Conservation (phyloP, 2,329 filamentous ascomycete species). For the Aspergillus eucalypticola region DNA sequence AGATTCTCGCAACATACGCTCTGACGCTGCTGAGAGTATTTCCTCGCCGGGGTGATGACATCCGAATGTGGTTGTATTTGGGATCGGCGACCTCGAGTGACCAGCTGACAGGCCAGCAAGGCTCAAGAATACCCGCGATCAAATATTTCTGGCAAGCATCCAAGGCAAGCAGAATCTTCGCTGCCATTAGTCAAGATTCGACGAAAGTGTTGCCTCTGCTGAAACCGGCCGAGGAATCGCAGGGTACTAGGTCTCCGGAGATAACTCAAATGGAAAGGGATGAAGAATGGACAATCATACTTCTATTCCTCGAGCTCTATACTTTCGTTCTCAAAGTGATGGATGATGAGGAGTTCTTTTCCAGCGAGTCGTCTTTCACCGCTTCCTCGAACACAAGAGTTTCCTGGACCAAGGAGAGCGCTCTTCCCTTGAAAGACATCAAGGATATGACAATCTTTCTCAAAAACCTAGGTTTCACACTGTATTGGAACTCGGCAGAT, state of each 20-base stretch:
- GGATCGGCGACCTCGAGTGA: conserved; percentile 58
- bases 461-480: conserved; percentile 84
- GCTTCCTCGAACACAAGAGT: conserved; percentile 52
- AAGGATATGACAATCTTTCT: conserved; percentile 76
- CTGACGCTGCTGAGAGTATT: conserved; percentile 84
- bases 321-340: conserved; percentile 89
- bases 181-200: conserved; percentile 58
- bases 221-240: conserved; percentile 49
- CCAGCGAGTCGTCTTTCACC: conserved; percentile 52
- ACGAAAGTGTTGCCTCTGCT: conserved; percentile 60
- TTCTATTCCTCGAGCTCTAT: conserved; percentile 92
- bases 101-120: conserved; percentile 32
- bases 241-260: conserved; percentile 22
- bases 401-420: conserved; percentile 61
- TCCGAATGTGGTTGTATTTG: conserved; percentile 90
- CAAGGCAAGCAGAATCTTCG: conserved; percentile 58
- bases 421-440: conserved; percentile 70
- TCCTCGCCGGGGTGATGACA: conserved; percentile 77
- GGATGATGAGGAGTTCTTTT: conserved; percentile 94
- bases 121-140: conserved; percentile 62
- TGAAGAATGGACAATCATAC: conserved; percentile 82
- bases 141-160: conserved; percentile 82
- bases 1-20: conserved; percentile 79
- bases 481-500: conserved; percentile 81
- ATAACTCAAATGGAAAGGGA: conserved; percentile 45